A percentile compares a stretch with the other conserved stretches of the same genome.
These are phyloP conservation scores for Rhodosporidiobolus sp. DNA, from an alignment of 768 basidiomycete species.

Conservation along the genomic window DNA sequence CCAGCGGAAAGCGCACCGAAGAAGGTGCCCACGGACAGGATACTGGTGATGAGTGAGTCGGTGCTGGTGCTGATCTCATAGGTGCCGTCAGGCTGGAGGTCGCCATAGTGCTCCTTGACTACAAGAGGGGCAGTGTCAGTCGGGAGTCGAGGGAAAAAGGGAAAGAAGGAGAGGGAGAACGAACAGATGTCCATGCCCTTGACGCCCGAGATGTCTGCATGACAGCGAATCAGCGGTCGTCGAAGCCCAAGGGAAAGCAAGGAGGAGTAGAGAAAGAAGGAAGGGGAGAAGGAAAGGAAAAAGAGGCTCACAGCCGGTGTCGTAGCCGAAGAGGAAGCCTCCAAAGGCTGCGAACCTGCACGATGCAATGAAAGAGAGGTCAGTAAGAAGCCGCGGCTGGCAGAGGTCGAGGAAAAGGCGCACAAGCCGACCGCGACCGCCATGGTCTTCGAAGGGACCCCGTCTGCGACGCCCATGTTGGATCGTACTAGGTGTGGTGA, in stretches of 20 bases:
- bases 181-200: no score
- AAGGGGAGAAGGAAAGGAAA: no score
- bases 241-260: no score
- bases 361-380: background rate
- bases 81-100: constrained; percentile 1
- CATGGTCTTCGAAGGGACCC: background rate
- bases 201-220: no score
- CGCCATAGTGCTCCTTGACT: constrained; percentile 9
- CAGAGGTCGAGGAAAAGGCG: background rate
- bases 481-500: rapidly evolving
- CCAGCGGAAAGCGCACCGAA: constrained; percentile 56
- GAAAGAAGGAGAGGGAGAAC: no score
- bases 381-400: background rate
- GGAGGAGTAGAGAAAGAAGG: no score
- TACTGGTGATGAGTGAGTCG: constrained; percentile 59
- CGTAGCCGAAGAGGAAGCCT: background rate
- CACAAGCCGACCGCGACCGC: background rate
- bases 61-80: constrained; percentile 4
- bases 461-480: background rate
- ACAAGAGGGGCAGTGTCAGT: no score
- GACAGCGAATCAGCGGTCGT: no score
- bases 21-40: constrained; percentile 81
- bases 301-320: no score
- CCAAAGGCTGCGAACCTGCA: constrained; percentile 13
- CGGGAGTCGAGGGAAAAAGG: no score